A percentile compares a stretch with the other conserved stretches of the same genome.
phyloP scores from a whole-genome alignment of 805 yeast genomes.

The Metschnikowia similis region DNA sequence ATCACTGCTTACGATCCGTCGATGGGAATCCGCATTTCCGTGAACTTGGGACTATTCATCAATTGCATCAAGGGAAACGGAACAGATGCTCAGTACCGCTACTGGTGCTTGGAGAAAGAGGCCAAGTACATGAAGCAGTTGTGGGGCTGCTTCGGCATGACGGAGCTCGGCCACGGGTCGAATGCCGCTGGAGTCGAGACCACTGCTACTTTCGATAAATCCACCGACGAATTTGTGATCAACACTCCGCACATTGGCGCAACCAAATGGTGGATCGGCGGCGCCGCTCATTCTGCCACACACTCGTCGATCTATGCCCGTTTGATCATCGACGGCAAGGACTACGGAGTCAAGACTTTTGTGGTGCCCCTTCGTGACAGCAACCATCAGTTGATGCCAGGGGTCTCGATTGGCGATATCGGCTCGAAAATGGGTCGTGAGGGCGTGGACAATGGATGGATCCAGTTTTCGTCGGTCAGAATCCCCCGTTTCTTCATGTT shows the following conservation, averaged over 20 bases:
- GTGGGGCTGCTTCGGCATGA: slow-evolving; percentile 22
- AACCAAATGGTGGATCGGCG: slow-evolving; percentile 50
- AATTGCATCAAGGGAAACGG: slow-evolving; percentile 41
- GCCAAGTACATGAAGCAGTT: slow-evolving; percentile 31
- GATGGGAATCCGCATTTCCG: slow-evolving; percentile 34
- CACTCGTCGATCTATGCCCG: slow-evolving; percentile 40
- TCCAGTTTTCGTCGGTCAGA: slow-evolving; percentile 41
- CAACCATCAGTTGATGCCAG: slow-evolving; percentile 40
- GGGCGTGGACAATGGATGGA: slow-evolving; percentile 48
- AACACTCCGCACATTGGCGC: slow-evolving; percentile 48
- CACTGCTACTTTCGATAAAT: slow-evolving; percentile 33
- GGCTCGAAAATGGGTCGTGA: slow-evolving; percentile 49
- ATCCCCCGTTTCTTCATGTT: slow-evolving; percentile 45
- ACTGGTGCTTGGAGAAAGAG: slow-evolving; percentile 35
- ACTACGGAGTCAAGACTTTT: slow-evolving; percentile 45
- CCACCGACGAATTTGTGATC: slow-evolving; percentile 39
- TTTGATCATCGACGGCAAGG: slow-evolving; percentile 40
- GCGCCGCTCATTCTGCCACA: slow-evolving; percentile 46
- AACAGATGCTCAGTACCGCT: slow-evolving; percentile 34
- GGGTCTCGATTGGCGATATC: slow-evolving; percentile 43
- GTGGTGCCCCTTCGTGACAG: slow-evolving; percentile 45
- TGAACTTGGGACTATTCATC: slow-evolving; percentile 37
- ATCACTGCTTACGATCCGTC: slow-evolving; percentile 37
- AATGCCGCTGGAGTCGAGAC: slow-evolving; percentile 21
- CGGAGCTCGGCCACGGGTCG: slow-evolving; percentile 20